Evolutionary conservation across 2,329 filamentous ascomycete species (phyloP), one percentile per base, ranked within the genome.

Genomic region (Phialemonium atrogriseum): DNA sequence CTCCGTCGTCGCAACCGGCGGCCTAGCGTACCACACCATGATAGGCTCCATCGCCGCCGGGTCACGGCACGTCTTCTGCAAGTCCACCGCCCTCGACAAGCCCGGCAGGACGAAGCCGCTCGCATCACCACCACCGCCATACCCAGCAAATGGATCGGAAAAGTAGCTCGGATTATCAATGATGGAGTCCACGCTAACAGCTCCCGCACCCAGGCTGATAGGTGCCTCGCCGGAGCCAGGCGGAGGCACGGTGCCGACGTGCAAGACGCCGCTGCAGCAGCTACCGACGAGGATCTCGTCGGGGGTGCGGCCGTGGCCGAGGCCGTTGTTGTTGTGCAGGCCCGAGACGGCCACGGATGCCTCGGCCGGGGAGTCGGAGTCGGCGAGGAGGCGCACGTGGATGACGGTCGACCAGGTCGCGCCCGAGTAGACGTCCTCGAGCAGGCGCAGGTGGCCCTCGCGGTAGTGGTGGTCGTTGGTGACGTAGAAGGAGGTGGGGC

Each of bases 161-260:
- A 72, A 80, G 48, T 68, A 79, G 41, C 49, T 65, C 0, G 74
- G 73, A 37, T 80, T 80, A 42, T 80, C 74, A 10, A 70, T 51
- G 4, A 57, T 43, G 2, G 57, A 56, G 21, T 68, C 62, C 4
- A 73, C 37, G 1, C 54, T 37, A 11, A 77, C 39, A 0, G 50
- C 47, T 4, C 70, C 62, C 7, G n/a, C n/a, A n/a, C 50, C 40
- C 5, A 77, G 33, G 1, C 50, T 48, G 33, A 73, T 50, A 4
- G 48, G 52, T 24, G 45, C 39, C 24, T 55, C 54, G 5, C 39
- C 37, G 4, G 42, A 32, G 2, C 43, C 34, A 1, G 24, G 24
- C 3, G 7, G 16, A 12, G 7, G 26, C 23, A 3, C 14, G 12
- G 5, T 50, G 43, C 54, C 59, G 9, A 73, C 47, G 33, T 67